Percentiles rank a stretch among this genome's conserved stretches.
Conservation (phyloP, 352 stramenopile genomes). For the Phytophthora multivora region DNA sequence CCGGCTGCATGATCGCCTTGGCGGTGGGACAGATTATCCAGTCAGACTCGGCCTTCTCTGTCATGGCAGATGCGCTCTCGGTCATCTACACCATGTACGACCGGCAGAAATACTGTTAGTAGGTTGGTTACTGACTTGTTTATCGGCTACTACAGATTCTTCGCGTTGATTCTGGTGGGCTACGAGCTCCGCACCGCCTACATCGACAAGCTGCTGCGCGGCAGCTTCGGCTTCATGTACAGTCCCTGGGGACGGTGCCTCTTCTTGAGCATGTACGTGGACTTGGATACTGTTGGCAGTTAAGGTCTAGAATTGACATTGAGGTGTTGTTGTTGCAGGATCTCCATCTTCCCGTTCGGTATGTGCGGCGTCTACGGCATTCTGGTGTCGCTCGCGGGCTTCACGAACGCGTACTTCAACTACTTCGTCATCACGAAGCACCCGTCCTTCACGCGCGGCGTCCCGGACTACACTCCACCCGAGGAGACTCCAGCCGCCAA, state of each 20-base stretch:
- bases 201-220: conserved; percentile 72
- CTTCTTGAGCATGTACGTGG: conserved; percentile 83
- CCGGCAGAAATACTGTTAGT: neutral
- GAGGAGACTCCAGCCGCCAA: conserved; percentile 48
- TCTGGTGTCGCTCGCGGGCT: conserved; percentile 76
- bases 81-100: conserved; percentile 88
- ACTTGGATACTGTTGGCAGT: neutral
- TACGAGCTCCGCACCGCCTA: conserved; percentile 82
- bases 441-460: conserved; percentile 82
- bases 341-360: conserved; percentile 90
- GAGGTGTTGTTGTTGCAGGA: conserved; percentile 41
- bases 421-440: conserved; percentile 91
- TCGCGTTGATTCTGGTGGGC: conserved; percentile 80
- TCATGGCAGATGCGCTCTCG: conserved; percentile 76
- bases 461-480: conserved; percentile 84
- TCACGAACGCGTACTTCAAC: conserved; percentile 90
- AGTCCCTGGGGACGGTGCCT: conserved; percentile 86
- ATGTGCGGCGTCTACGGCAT: conserved; percentile 85
- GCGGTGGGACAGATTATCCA: conserved; percentile 70
- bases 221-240: conserved; percentile 91
- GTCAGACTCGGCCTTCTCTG: conserved; percentile 69
- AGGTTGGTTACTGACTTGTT: conserved; percentile 2
- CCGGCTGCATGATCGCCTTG: conserved; percentile 76
- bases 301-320: conserved; percentile 4
- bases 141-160: conserved; percentile 53